These are phyloP conservation scores for Suhomyces yuchorum DNA, from an alignment of 1,139 yeast genomes.

Conservation along the genomic window DNA sequence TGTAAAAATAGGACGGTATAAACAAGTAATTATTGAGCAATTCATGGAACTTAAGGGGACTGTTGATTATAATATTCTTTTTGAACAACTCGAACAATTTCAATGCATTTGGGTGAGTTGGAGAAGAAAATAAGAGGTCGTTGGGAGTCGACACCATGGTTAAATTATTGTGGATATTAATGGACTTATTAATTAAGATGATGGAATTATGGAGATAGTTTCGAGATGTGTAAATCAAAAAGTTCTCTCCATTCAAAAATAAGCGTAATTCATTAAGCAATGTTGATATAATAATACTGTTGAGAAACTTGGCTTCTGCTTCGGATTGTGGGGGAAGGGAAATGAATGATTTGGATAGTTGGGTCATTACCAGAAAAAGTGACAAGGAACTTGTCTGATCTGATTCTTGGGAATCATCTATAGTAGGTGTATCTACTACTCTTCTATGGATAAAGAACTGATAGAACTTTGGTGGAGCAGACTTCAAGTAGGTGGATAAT, in stretches of 20 bases:
- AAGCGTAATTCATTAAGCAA: slow-evolving; percentile 47
- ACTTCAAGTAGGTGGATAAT: slow-evolving; percentile 40
- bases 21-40: slow-evolving; percentile 45
- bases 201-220: slow-evolving; percentile 50
- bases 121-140: slow-evolving; percentile 6
- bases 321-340: slow-evolving; percentile 25
- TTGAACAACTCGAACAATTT: slow-evolving; percentile 41
- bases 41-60: slow-evolving; percentile 50
- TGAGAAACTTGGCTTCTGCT: slow-evolving; percentile 29
- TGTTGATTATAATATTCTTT: slow-evolving; percentile 44
- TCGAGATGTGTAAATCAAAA: slow-evolving; percentile 39
- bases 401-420: background rate
- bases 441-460: slow-evolving; percentile 33
- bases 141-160: slow-evolving; percentile 12
- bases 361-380: slow-evolving; percentile 17
- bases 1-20: slow-evolving; percentile 36
- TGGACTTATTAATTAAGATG: slow-evolving; percentile 46
- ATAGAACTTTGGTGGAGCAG: slow-evolving; percentile 44
- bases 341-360: slow-evolving; percentile 18
- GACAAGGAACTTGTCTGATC: slow-evolving; percentile 6
- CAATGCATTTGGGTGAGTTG: slow-evolving; percentile 7
- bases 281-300: slow-evolving; percentile 40
- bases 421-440: slow-evolving; percentile 13
- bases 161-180: slow-evolving; percentile 21
- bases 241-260: slow-evolving; percentile 30